Base-by-base conservation (phyloP, 805 yeast genomes). In the Saturnispora galanensis region DNA sequence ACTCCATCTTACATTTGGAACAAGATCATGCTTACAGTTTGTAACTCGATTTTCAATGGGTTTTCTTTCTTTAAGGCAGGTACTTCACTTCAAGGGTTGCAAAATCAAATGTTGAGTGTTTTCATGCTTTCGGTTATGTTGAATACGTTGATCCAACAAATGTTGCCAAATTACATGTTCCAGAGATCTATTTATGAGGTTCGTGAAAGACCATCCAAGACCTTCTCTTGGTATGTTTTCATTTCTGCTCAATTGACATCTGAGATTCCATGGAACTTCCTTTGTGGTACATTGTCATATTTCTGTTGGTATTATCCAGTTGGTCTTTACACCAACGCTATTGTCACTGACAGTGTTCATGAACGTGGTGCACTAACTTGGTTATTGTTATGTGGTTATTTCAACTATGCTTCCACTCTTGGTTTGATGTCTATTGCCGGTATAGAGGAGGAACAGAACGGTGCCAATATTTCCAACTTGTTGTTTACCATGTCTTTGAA, bases 51-150 rank as follows among this genome's bases (percentile, higher is more conserved):
- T 40, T 78, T 80, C 66, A 79, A 78, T 53, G 86, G 86, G 51
- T 77, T 81, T 57, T 73, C 85, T 5, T 79, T 79, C 63, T 80
- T 74, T 63, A 79, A 78, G 48, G 83, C 87, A 31, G 67, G 69
- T 45, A 70, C 70, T 18, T 72, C 86, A 11, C 58, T 70, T 38
- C 86, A 77, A 63, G 80, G 85, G 57, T 60, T 85, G 55, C 95
- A 87, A 62, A 84, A 85, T 63, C 93, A 82, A 66, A 79, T 84
- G 87, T 76, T 82, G 54, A 69, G 88, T 2, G 57, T 81, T 37
- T 84, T 84, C 66, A 80, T 83, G 86, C 73, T 78, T 55, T 58
- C 76, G 35, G 69, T 76, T 53, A 66, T 73, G 41, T 69, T 77
- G 63, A 70, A 71, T 51, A 77, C 83, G 18, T 55, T 79, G 53